Conservation (phyloP, 768 basidiomycete genomes). For the Clitopilus passeckerianus region DNA sequence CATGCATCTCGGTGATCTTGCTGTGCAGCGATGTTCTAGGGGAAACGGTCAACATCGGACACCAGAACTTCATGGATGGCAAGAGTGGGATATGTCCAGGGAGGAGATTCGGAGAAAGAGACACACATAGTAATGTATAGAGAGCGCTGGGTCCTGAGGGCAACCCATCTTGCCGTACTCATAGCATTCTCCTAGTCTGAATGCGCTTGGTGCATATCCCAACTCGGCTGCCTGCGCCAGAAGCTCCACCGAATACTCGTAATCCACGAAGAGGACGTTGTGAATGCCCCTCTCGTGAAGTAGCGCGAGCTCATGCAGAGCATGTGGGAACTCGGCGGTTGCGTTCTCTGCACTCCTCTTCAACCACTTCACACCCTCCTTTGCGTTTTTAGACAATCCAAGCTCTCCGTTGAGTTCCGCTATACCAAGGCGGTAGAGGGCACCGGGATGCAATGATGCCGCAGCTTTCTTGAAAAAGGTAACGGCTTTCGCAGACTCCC, state of each 20-base stretch:
- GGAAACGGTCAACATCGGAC: constrained; percentile 8
- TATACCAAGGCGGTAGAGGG: constrained; percentile 95
- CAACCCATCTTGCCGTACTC: constrained; percentile 99
- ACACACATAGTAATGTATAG: constrained; percentile 97
- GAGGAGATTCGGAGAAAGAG: not conserved
- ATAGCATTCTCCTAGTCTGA: constrained; percentile 95
- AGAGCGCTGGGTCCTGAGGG: constrained; percentile 93
- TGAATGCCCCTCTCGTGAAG: constrained; percentile 97
- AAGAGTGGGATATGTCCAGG: not conserved
- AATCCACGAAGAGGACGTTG: constrained; percentile 95
- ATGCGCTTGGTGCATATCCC: constrained; percentile 94
- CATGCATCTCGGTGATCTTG: constrained; percentile 96
- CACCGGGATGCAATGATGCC: constrained; percentile 86
- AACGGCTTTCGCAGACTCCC: constrained; percentile 87
- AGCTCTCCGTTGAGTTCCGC: constrained; percentile 96
- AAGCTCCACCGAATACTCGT: constrained; percentile 91
- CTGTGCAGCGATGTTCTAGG: constrained; percentile 94
- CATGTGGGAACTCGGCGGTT: constrained; percentile 94
- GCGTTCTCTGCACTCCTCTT: constrained; percentile 94
- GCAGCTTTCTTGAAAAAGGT: constrained; percentile 94
- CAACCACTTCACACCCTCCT: constrained; percentile 98
- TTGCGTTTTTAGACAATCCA: constrained; percentile 77
- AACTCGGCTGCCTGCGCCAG: constrained; percentile 94
- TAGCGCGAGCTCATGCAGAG: constrained; percentile 89
- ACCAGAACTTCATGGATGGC: not conserved